Conservation (phyloP, 495 filamentous ascomycete genomes). For the Pseudoneurospora amorphoporcata region DNA sequence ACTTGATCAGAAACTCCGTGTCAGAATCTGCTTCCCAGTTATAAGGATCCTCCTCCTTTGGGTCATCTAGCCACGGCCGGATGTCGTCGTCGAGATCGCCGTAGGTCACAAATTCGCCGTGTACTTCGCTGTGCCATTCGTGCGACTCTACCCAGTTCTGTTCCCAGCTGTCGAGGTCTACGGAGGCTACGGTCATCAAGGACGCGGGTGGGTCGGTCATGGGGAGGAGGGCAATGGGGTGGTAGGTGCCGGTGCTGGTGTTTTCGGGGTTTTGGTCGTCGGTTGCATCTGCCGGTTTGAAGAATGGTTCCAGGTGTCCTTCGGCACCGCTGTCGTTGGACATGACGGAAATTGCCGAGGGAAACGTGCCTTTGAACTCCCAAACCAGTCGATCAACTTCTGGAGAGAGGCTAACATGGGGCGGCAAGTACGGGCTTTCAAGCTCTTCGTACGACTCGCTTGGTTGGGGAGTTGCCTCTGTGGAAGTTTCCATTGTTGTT, state of each 20-base stretch:
- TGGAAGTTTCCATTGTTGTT: neutral
- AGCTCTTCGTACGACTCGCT: constrained; percentile 6
- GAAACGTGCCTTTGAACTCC: constrained; percentile 13
- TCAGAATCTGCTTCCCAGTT: constrained; percentile 7
- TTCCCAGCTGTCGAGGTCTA: constrained; percentile 14
- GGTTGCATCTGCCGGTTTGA: neutral
- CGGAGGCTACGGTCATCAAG: neutral
- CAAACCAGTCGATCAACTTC: constrained; percentile 13
- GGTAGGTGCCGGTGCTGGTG: constrained; percentile 9
- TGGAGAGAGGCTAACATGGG: constrained; percentile 5
- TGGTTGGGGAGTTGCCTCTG: neutral
- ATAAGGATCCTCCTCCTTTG: constrained; percentile 2
- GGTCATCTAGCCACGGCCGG: constrained; percentile 3
- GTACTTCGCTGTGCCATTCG: neutral
- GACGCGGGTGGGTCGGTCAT: constrained; percentile 17
- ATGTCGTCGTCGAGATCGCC: constrained; percentile 11
- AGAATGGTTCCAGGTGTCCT: constrained; percentile 10
- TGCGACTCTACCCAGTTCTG: constrained; percentile 8
- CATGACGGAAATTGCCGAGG: constrained; percentile 16
- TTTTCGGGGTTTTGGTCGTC: neutral
- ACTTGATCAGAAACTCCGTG: constrained; percentile 5
- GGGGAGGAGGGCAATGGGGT: constrained; percentile 9
- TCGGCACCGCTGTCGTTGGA: constrained; percentile 1
- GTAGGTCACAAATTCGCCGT: constrained; percentile 4
- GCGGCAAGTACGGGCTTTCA: neutral